Evolutionary conservation across 345 rosid genomes (phyloP).

Genomic region (Melastoma malabathricum): DNA sequence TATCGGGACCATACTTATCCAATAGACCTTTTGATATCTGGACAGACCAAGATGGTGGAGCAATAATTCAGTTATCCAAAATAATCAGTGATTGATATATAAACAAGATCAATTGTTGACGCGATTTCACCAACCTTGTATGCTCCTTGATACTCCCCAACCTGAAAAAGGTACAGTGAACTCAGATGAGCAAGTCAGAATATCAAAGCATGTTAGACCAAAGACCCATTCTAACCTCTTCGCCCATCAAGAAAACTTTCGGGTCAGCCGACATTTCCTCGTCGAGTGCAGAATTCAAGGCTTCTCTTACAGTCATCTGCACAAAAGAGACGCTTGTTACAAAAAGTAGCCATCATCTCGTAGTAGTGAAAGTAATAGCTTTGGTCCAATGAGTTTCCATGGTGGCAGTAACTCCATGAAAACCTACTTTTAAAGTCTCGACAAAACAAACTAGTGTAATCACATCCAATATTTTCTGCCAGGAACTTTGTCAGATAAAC

Average conservation of each 20-base stretch:
- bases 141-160: conserved; percentile 98
- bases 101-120: not conserved
- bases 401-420: not conserved
- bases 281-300: conserved; percentile 84
- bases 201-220: not conserved
- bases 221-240: conserved; percentile 47
- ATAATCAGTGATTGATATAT: not conserved
- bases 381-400: not conserved
- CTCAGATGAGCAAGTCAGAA: not conserved
- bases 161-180: conserved; percentile 30
- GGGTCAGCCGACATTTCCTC: conserved; percentile 99
- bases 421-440: too few relatives aligned
- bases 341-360: not conserved
- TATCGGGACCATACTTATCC: conserved; percentile 91
- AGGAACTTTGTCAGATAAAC: not conserved
- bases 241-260: conserved; percentile 91
- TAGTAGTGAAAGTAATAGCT: not conserved
- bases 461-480: not conserved
- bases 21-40: conserved; percentile 84
- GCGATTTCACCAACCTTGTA: conserved; percentile 56
- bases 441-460: too few relatives aligned
- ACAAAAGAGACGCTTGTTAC: conserved; percentile 2
- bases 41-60: conserved; percentile 5
- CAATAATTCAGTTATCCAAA: not conserved
- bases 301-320: conserved; percentile 84